Evolutionary conservation across 2,329 filamentous ascomycete species (phyloP).

Genomic region (Fusarium globosum): DNA sequence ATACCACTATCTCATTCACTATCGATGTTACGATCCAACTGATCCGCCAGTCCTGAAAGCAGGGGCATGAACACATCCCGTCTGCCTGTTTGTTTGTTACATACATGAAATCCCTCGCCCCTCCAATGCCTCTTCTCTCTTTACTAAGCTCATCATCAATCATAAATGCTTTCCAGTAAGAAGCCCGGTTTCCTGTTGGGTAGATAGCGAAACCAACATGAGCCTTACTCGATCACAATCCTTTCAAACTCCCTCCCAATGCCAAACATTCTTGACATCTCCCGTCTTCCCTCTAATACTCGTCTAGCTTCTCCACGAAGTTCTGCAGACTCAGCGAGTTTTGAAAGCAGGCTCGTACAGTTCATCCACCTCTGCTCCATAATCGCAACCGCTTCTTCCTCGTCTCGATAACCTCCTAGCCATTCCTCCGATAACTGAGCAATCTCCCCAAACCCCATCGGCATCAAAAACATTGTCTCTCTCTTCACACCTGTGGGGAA

Average conservation of each 20-base stretch:
- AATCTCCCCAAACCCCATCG: neutral
- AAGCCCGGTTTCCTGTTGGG: fast-evolving
- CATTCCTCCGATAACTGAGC: constrained; percentile 7
- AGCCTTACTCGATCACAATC: constrained; percentile 6
- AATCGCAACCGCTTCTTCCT: neutral
- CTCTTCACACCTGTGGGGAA: neutral
- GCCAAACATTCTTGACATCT: constrained; percentile 10
- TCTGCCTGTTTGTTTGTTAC: neutral
- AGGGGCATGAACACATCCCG: neutral
- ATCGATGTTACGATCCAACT: neutral
- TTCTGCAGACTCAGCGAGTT: neutral
- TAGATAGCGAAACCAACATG: too few species aligned
- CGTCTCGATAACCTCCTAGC: neutral
- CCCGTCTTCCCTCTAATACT: neutral
- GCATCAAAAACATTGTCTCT: neutral
- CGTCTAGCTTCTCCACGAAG: neutral
- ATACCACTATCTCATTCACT: neutral
- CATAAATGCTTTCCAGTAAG: neutral
- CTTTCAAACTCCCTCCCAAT: constrained; percentile 4
- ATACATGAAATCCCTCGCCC: too few species aligned
- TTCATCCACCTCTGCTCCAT: neutral
- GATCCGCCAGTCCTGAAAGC: too few species aligned
- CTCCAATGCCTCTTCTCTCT: neutral
- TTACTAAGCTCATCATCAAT: neutral
- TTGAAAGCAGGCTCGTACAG: neutral